phyloP scores from a whole-genome alignment of 1,284 basidiomycete species.

The Bjerkandera adusta region DNA sequence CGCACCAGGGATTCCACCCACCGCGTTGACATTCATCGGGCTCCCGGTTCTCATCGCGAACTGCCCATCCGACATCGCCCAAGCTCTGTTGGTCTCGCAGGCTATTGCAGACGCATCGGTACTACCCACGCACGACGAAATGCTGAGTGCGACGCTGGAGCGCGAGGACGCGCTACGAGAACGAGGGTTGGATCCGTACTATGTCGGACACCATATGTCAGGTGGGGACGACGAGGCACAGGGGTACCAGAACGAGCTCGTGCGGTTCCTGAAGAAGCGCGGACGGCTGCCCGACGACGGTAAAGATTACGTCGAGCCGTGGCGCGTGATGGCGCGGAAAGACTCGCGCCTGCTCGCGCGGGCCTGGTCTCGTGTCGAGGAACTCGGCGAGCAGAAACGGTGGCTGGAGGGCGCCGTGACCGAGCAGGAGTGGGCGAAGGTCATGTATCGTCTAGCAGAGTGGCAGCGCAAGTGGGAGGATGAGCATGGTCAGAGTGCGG shows the following conservation, averaged over 20 bases:
- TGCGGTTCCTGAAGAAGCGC: conserved; percentile 41
- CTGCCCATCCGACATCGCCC: conserved; percentile 50
- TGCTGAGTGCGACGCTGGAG: conserved; percentile 39
- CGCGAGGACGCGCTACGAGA: conserved; percentile 38
- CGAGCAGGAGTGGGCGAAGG: conserved; percentile 45
- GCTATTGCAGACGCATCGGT: conserved; percentile 41
- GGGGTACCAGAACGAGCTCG: conserved; percentile 48
- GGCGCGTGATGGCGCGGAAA: conserved; percentile 38
- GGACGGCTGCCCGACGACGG: conserved; percentile 41
- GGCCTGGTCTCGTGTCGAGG: conserved; percentile 46
- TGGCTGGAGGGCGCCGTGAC: conserved; percentile 39
- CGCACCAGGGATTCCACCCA: conserved; percentile 42
- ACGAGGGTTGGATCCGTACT: conserved; percentile 46
- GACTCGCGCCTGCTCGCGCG: conserved; percentile 35
- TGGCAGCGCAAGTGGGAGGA: conserved; percentile 48
- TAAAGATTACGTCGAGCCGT: conserved; percentile 45
- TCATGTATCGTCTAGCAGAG: conserved; percentile 43
- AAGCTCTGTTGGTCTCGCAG: conserved; percentile 45
- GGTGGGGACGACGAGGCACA: conserved; percentile 34
- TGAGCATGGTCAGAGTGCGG: conserved; percentile 14
- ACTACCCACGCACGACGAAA: conserved; percentile 37
- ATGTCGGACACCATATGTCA: conserved; percentile 46
- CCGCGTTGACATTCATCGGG: conserved; percentile 54
- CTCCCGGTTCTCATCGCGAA: conserved; percentile 43
- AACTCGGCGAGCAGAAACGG: conserved; percentile 30